phyloP scores from a whole-genome alignment of 2,329 filamentous ascomycete species.

The Aspergillus eucalypticola region DNA sequence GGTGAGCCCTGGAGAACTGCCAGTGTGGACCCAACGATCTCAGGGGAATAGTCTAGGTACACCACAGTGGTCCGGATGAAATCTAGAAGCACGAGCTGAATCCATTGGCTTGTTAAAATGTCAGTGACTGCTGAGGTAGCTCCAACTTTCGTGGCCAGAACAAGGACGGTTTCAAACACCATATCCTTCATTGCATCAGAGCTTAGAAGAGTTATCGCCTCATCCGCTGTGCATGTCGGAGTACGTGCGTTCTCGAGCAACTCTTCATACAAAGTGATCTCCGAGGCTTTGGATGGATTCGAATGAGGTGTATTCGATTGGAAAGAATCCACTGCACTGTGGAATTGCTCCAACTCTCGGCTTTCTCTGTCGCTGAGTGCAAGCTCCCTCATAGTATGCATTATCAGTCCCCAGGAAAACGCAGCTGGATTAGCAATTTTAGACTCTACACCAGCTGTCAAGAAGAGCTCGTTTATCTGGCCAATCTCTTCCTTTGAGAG shows the following conservation, averaged over 20 bases:
- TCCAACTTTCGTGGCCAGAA: conserved; percentile 47
- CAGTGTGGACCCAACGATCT: conserved; percentile 67
- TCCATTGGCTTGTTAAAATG: conserved; percentile 59
- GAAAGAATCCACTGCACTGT: conserved; percentile 44
- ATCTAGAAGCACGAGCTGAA: conserved; percentile 67
- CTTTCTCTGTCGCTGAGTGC: conserved; percentile 62
- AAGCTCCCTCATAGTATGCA: conserved; percentile 67
- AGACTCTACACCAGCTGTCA: conserved; percentile 58
- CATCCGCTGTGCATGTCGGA: conserved; percentile 41
- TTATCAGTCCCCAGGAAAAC: conserved; percentile 78
- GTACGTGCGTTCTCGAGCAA: conserved; percentile 48
- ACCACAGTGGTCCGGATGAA: conserved; percentile 68
- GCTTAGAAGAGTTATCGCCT: conserved; percentile 52
- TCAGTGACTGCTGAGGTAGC: conserved; percentile 53
- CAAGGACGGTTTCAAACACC: conserved; percentile 52
- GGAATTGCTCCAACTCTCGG: conserved; percentile 46
- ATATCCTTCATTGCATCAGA: conserved; percentile 48
- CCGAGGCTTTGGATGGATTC: conserved; percentile 30
- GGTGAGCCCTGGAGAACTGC: conserved; percentile 58
- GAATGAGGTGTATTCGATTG: conserved; percentile 39
- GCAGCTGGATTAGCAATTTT: conserved; percentile 69
- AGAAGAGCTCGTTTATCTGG: conserved; percentile 70
- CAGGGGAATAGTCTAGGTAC: conserved; percentile 70
- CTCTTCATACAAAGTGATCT: conserved; percentile 49
- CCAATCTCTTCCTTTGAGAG: conserved; percentile 69